Conservation (phyloP, 2,329 filamentous ascomycete species). For the Endothia cerciana region DNA sequence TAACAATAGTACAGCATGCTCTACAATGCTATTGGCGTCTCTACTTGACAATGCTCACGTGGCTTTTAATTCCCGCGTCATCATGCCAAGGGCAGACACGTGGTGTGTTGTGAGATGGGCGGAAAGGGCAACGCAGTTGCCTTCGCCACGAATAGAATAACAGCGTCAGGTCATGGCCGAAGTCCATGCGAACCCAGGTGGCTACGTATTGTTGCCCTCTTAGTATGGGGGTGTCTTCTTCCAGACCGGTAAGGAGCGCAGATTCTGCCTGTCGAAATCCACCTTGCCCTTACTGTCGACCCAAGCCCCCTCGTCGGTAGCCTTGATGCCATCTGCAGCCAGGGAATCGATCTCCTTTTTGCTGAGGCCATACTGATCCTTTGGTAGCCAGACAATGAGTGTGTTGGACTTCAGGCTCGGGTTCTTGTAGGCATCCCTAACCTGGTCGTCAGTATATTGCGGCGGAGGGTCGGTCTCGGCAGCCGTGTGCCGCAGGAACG, state of each 20-base stretch:
- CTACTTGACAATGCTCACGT: no score
- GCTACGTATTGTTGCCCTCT: background rate
- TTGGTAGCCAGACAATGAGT: slow-evolving; percentile 26
- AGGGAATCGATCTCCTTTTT: slow-evolving; percentile 23
- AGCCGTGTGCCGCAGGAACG: slow-evolving; percentile 22
- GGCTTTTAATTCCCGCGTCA: no score
- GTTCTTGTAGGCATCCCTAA: slow-evolving; percentile 24
- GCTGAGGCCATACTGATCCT: slow-evolving; percentile 25
- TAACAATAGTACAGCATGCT: no score
- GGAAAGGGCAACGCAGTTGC: no score
- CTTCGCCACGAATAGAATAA: background rate
- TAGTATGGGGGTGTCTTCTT: slow-evolving; percentile 21
- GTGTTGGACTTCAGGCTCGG: slow-evolving; percentile 25
- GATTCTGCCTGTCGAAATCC: slow-evolving; percentile 21
- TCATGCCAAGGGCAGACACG: background rate
- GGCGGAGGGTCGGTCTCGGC: slow-evolving; percentile 26
- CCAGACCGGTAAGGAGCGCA: slow-evolving; percentile 22
- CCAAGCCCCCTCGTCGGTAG: slow-evolving; percentile 27
- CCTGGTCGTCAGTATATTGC: slow-evolving; percentile 23
- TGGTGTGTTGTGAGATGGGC: background rate
- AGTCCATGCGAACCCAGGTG: background rate
- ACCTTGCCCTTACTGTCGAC: slow-evolving; percentile 23
- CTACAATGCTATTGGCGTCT: no score
- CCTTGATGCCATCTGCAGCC: slow-evolving; percentile 14
- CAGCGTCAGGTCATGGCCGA: background rate